Percentiles rank a stretch among this genome's conserved stretches.
phyloP scores from a whole-genome alignment of 148 eudicot species.

The Chenopodium suecicum region DNA sequence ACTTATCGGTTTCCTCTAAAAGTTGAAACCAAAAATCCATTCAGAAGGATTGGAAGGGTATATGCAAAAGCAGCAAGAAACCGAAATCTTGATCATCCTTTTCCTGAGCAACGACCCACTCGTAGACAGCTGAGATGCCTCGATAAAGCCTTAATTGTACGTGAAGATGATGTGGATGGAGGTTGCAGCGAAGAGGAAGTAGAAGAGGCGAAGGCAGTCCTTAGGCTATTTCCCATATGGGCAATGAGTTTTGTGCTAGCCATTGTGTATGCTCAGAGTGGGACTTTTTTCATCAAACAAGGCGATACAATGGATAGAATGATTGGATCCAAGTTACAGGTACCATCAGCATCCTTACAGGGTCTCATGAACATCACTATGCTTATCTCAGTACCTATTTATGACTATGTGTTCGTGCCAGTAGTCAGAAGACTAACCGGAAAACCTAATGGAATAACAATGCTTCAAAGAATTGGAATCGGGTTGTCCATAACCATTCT shows the following conservation, averaged over 20 bases:
- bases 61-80: conserved; percentile 36
- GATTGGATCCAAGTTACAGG: not conserved
- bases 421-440: not conserved
- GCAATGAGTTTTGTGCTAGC: not conserved
- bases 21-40: conserved; percentile 42
- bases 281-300: not conserved
- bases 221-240: conserved; percentile 28
- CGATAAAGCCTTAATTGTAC: conserved; percentile 17
- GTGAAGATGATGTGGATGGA: not conserved
- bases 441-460: not conserved
- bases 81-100: conserved; percentile 21
- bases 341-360: not conserved
- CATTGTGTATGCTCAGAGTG: not conserved
- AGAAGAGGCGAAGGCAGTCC: not conserved
- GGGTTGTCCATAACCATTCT: not conserved
- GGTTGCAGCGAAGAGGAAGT: conserved; percentile 6
- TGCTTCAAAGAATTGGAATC: not conserved
- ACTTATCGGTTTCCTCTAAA: conserved; percentile 49
- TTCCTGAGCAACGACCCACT: not conserved
- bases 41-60: conserved; percentile 45
- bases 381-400: not conserved
- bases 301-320: not conserved
- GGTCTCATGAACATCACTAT: not conserved
- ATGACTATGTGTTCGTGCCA: not conserved
- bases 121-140: conserved; percentile 24